Evolutionary conservation across 2,329 filamentous ascomycete species (phyloP).

Genomic region (Beauveria sp.): DNA sequence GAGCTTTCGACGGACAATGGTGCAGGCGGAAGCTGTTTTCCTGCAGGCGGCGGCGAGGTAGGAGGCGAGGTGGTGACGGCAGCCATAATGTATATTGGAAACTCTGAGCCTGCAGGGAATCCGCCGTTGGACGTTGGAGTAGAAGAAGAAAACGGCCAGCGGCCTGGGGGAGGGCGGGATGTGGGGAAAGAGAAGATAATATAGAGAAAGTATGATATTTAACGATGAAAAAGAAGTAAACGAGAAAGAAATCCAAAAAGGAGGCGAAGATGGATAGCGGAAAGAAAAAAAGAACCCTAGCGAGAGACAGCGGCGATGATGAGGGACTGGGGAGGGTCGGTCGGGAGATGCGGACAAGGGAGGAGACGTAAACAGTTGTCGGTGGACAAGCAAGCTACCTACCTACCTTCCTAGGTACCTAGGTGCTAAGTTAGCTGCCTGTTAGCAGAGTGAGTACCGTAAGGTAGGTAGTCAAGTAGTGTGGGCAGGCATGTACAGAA

Average conservation of each 20-base stretch:
- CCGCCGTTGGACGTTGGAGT: constrained; percentile 3
- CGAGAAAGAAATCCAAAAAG: constrained; percentile 2
- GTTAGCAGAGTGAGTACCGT: too few species aligned
- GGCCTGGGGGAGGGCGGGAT: background rate
- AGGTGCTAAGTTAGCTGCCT: background rate
- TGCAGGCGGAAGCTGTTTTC: constrained; percentile 30
- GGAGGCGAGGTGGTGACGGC: constrained; percentile 27
- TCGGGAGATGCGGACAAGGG: constrained; percentile 4
- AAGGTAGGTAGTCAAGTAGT: too few species aligned
- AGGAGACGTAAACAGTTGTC: background rate
- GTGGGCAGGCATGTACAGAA: too few species aligned
- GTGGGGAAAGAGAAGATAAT: background rate
- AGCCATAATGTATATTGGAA: constrained; percentile 10
- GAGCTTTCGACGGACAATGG: constrained; percentile 23
- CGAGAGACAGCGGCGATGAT: constrained; percentile 1
- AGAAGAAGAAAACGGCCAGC: background rate
- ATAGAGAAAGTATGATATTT: background rate
- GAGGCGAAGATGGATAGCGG: constrained; percentile 3
- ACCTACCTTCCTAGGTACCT: too few species aligned
- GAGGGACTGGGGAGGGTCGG: constrained; percentile 5
- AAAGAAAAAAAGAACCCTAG: background rate
- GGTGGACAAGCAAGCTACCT: background rate
- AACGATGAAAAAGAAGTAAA: background rate
- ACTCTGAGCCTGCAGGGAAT: constrained; percentile 11
- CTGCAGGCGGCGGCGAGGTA: constrained; percentile 20